Evolutionary conservation across 2,329 filamentous ascomycete species (phyloP).

Genomic region (Rhinocladiella similis): DNA sequence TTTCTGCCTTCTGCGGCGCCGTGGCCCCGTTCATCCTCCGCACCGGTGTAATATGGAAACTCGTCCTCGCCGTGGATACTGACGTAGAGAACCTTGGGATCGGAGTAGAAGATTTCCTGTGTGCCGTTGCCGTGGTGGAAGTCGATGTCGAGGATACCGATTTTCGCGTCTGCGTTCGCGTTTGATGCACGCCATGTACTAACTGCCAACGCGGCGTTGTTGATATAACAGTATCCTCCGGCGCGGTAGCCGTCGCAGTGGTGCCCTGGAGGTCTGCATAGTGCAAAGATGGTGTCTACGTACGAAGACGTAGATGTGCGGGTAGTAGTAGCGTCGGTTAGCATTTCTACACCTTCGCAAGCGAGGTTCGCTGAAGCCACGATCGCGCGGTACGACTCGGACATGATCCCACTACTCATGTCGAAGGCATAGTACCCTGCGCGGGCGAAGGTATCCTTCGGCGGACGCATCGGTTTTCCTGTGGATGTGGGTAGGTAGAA

Average conservation of each 20-base stretch:
- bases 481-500: constrained; percentile 22
- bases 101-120: constrained; percentile 33
- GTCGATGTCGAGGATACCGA: constrained; percentile 30
- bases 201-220: constrained; percentile 27
- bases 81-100: constrained; percentile 34
- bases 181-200: constrained; percentile 17
- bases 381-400: constrained; percentile 24
- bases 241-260: constrained; percentile 29
- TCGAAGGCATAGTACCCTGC: constrained; percentile 31
- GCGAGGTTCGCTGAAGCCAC: constrained; percentile 30
- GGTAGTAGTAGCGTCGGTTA: constrained; percentile 5
- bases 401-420: constrained; percentile 29
- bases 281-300: constrained; percentile 25
- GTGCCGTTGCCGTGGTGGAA: constrained; percentile 32
- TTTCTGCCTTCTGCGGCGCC: constrained; percentile 22
- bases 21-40: constrained; percentile 17
- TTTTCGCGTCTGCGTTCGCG: constrained; percentile 9
- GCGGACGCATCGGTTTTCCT: constrained; percentile 18
- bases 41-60: constrained; percentile 34
- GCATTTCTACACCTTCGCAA: constrained; percentile 23
- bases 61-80: constrained; percentile 38
- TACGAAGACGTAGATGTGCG: neutral
- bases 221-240: constrained; percentile 32
- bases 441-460: constrained; percentile 27
- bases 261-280: constrained; percentile 30